A percentile compares a stretch with the other conserved stretches of the same genome.
phyloP scores from a whole-genome alignment of 1,284 basidiomycete genomes.

The Leccinum pallidistipes region DNA sequence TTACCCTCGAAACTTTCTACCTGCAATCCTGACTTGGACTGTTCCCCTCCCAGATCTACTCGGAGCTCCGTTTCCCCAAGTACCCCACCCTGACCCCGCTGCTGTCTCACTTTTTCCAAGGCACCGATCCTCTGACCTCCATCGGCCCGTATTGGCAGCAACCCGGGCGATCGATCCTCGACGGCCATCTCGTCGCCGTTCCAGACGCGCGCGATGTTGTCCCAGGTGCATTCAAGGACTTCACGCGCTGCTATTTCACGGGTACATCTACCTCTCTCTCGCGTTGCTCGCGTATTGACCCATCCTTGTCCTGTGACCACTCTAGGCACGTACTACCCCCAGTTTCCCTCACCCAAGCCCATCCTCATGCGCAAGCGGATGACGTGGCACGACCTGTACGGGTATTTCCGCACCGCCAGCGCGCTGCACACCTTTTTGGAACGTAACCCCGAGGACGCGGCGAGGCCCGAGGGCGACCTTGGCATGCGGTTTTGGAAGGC shows the following conservation, averaged over 20 bases:
- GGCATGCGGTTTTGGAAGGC: constrained; percentile 58
- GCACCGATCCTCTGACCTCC: constrained; percentile 49
- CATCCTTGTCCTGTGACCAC: background rate
- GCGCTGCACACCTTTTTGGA: constrained; percentile 73
- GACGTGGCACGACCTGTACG: constrained; percentile 64
- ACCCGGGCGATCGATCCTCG: constrained; percentile 77
- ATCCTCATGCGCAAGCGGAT: constrained; percentile 64
- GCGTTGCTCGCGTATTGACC: background rate
- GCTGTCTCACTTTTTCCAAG: constrained; percentile 65
- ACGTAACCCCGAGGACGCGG: constrained; percentile 58
- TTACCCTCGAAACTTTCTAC: background rate
- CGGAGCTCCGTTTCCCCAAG: constrained; percentile 70
- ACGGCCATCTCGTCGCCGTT: constrained; percentile 67
- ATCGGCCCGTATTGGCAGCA: constrained; percentile 80
- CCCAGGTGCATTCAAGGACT: constrained; percentile 38
- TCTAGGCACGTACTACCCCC: constrained; percentile 42
- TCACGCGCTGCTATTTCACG: constrained; percentile 36
- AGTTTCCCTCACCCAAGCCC: constrained; percentile 45
- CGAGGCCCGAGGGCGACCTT: constrained; percentile 56
- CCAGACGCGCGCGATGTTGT: constrained; percentile 52
- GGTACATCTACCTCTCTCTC: constrained; percentile 12
- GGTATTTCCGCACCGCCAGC: constrained; percentile 74
- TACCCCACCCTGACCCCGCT: constrained; percentile 59
- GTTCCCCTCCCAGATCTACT: constrained; percentile 61
- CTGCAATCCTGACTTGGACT: background rate